phyloP scores from a whole-genome alignment of 225 moss, liverwort and hornwort genomes.

The Straminergon stramineum region DNA sequence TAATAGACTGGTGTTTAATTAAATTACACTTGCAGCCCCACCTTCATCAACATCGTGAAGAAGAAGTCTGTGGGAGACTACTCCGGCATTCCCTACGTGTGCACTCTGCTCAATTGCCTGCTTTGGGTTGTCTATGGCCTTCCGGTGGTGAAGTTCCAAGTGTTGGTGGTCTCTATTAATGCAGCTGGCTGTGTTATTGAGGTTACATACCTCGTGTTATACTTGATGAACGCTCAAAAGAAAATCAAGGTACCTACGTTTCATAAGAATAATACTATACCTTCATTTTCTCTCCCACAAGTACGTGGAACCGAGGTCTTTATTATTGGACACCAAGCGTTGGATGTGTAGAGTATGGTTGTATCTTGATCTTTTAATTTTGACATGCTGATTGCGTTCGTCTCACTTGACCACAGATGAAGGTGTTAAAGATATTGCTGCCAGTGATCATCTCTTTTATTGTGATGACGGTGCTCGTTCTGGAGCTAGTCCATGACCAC shows the following conservation, averaged over 20 bases:
- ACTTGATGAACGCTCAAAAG: constrained; percentile 21
- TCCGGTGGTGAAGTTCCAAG: constrained; percentile 42
- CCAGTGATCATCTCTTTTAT: constrained; percentile 13
- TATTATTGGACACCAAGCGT: neutral
- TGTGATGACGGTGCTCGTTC: constrained; percentile 16
- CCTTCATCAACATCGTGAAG: constrained; percentile 33
- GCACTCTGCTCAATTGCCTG: constrained; percentile 63
- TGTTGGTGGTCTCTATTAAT: constrained; percentile 49
- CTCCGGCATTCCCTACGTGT: constrained; percentile 50
- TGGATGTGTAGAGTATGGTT: neutral
- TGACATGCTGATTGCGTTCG: neutral
- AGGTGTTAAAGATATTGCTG: constrained; percentile 35
- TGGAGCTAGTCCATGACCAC: constrained; percentile 28
- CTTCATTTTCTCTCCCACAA: neutral
- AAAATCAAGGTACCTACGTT: constrained; percentile 16
- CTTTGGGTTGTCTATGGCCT: constrained; percentile 55
- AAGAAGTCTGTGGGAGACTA: constrained; percentile 40
- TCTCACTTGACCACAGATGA: constrained; percentile 23
- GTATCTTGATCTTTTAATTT: neutral
- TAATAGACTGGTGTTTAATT: neutral
- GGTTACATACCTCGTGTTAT: constrained; percentile 23
- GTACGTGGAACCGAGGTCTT: neutral
- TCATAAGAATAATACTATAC: neutral
- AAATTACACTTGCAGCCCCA: constrained; percentile 18
- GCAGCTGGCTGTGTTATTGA: constrained; percentile 38